Conservation (phyloP, 352 stramenopile genomes). For the Aphanomyces astaci region DNA sequence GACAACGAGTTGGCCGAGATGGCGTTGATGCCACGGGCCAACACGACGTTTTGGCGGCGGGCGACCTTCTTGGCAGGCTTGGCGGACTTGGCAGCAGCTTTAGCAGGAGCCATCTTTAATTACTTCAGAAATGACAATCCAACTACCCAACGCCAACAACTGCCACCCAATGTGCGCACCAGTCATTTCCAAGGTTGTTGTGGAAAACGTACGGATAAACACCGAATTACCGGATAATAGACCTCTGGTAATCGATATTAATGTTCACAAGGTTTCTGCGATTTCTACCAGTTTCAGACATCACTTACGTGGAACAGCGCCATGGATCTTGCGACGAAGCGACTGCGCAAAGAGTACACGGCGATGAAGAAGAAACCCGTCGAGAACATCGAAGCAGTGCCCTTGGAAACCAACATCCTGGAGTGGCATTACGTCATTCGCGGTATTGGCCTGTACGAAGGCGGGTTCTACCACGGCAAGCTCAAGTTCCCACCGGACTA, state of each 20-base stretch:
- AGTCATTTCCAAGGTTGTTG: slow-evolving; percentile 17
- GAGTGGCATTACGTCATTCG: slow-evolving; percentile 95
- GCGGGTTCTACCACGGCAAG: slow-evolving; percentile 87
- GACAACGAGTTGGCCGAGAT: slow-evolving; percentile 57
- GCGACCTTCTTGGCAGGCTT: slow-evolving; percentile 20
- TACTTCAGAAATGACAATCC: slow-evolving; percentile 23
- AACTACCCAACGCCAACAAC: neutral
- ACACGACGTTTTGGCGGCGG: slow-evolving; percentile 50
- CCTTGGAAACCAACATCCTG: slow-evolving; percentile 91
- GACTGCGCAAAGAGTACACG: slow-evolving; percentile 89
- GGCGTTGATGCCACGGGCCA: slow-evolving; percentile 72
- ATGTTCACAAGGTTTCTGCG: neutral
- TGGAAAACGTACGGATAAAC: neutral
- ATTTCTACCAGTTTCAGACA: neutral
- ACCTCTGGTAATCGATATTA: neutral
- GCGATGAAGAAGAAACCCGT: slow-evolving; percentile 85
- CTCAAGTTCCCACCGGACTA: slow-evolving; percentile 93
- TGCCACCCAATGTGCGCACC: slow-evolving; percentile 13
- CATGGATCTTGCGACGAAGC: slow-evolving; percentile 64
- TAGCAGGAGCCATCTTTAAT: slow-evolving; percentile 22
- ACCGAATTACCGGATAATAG: neutral
- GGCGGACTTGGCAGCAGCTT: slow-evolving; percentile 1
- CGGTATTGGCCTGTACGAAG: slow-evolving; percentile 75
- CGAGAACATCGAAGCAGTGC: slow-evolving; percentile 85
- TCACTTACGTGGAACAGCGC: neutral